Base-by-base conservation (phyloP, 495 filamentous ascomycete species). In the Pyrenula massariospora region DNA sequence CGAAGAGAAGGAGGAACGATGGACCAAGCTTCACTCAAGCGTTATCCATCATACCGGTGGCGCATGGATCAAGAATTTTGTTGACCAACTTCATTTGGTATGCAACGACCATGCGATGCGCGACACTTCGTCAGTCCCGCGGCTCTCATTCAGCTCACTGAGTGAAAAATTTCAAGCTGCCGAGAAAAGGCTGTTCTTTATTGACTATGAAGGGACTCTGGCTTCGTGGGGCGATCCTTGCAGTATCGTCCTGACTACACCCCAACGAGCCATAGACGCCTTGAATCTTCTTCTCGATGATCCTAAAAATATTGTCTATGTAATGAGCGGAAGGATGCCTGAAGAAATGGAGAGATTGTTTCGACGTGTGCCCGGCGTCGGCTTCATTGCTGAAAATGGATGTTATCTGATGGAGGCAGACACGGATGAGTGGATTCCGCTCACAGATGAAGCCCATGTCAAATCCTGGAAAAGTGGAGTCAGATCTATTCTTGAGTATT, bases 181-280 rank as follows among this genome's bases (percentile, higher is more conserved):
- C 0, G 66, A 79, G 25, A 78, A 82, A 49, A 82, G 90, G 21
- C 74, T 96, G 15, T 91, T 96, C 66, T 84, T 96, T 60, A 73
- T 96, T 22, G 91, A 96, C 64, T 91, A 93, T 63, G 91, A 96
- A 67, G 91, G 90, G 54, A 96, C 91, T 0, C 73, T 96, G 12
- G 88, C 91, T 36, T 86, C 86, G 8, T 89, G 86, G 79, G 88
- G 89, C 0, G 85, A 87, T 0, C 84, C 86, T 42, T 83, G 78
- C 55, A 84, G 84, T 60, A 90, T 89, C 56, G 86, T 94, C 55
- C 75, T 92, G 20, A 86, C 88, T 42, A 91, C 84, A 25, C 89
- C 88, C 1, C 88, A 91, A 65, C 84, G 88, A 23, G 88, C 89
- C 10, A 77, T 94, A 56, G 86, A 88, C 52, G 81, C 85, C 1